phyloP scores from a whole-genome alignment of 2,329 filamentous ascomycete species.

The Plenodomus lindquistii region DNA sequence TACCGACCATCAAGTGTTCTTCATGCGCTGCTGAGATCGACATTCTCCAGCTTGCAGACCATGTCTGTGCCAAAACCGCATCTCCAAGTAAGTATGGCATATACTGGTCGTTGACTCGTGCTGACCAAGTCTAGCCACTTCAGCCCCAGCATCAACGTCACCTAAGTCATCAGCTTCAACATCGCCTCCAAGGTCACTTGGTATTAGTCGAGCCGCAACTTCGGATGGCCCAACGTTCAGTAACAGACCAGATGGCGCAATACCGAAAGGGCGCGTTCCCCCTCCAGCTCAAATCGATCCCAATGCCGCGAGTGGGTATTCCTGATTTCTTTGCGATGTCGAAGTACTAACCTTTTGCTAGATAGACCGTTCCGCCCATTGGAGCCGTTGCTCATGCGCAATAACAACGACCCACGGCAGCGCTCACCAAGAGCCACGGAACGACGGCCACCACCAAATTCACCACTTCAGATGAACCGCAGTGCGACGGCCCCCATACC shows the following conservation, averaged over 20 bases:
- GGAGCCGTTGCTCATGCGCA: constrained; percentile 35
- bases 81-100: constrained; percentile 42
- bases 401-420: constrained; percentile 29
- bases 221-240: constrained; percentile 34
- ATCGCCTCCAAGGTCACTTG: constrained; percentile 15
- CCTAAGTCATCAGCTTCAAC: constrained; percentile 9
- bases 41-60: constrained; percentile 84
- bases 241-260: constrained; percentile 26
- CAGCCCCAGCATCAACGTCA: constrained; percentile 8
- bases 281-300: constrained; percentile 61
- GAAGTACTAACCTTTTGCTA: constrained; percentile 22
- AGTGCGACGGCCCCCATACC: constrained; percentile 41
- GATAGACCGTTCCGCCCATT: constrained; percentile 41
- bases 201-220: constrained; percentile 39
- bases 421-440: constrained; percentile 19
- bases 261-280: constrained; percentile 51
- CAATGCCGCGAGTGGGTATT: constrained; percentile 60
- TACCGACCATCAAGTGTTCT: constrained; percentile 47
- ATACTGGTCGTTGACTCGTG: neutral
- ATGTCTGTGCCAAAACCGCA: constrained; percentile 62
- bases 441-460: constrained; percentile 24
- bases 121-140: neutral
- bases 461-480: constrained; percentile 37
- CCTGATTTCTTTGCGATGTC: neutral
- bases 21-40: constrained; percentile 65